A percentile compares a stretch with the other conserved stretches of the same genome.
phyloP scores from a whole-genome alignment of 106 monocot genomes.

The Agapanthus africanus region DNA sequence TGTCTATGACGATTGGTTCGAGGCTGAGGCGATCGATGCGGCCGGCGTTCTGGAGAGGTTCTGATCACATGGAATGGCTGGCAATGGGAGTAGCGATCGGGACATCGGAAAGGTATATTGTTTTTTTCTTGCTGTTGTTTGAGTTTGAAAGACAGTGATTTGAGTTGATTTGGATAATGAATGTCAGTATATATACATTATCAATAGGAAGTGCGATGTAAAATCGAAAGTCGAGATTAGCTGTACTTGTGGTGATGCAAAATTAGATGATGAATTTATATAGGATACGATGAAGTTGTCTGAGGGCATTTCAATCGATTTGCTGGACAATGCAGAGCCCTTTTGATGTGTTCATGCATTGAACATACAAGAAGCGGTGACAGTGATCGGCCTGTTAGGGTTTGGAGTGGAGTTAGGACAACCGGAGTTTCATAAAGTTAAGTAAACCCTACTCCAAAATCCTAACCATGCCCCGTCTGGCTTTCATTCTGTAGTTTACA shows the following conservation, averaged over 20 bases:
- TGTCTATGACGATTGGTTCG: slow-evolving; percentile 52
- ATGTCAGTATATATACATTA: background rate
- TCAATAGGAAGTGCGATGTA: background rate
- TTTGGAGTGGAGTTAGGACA: too few species aligned
- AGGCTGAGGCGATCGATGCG: slow-evolving; percentile 32
- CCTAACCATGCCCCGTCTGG: too few species aligned
- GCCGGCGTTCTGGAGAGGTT: slow-evolving; percentile 26
- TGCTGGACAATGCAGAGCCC: too few species aligned
- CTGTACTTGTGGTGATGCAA: background rate
- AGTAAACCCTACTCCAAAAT: too few species aligned
- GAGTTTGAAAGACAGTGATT: background rate
- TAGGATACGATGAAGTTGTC: too few species aligned
- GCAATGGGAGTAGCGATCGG: slow-evolving; percentile 25
- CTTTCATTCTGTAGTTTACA: too few species aligned
- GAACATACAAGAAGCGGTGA: too few species aligned
- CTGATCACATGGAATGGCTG: slow-evolving; percentile 82
- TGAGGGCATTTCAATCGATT: too few species aligned
- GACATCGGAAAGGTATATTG: slow-evolving; percentile 77
- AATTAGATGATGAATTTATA: background rate
- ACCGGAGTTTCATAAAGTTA: too few species aligned
- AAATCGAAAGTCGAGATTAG: too few species aligned
- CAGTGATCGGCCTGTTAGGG: too few species aligned
- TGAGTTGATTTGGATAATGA: background rate
- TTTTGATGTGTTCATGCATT: too few species aligned
- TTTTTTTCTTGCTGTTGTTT: background rate